Evolutionary conservation across 164 flowering plant genomes (phyloP), one percentile per base, ranked within the genome.

Genomic region (Chloranthus sessilifolius): DNA sequence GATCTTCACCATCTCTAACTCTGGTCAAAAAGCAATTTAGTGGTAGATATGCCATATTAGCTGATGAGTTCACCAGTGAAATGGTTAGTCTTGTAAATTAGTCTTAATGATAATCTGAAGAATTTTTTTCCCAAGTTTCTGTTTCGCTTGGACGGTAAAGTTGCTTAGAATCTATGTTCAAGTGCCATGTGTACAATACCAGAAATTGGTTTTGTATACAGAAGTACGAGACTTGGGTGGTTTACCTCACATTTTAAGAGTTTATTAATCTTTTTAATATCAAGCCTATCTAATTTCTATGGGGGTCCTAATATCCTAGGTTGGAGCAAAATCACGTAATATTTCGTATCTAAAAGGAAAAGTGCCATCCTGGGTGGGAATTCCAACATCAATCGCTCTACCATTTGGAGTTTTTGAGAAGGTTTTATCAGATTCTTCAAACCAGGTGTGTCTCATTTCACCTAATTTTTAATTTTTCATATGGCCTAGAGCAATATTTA

Each of bases 361-460:
- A 76, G 82, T 89, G 9, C 90, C 95, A 38, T 78, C 95, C 43
- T 85, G 84, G 92, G 71, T 89, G 52, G 85, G 85, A 17, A 77
- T 89, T 68, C 97, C 97, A 50, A 85, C 97, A n/a, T 89, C 97
- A 37, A 80, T 89, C 60, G 97, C 97, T 31, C 70, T 89, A n/a
- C 97, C 97, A 38, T 89, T 89, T 63, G 97, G 97, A 39, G 83
- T 72, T 41, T 89, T 85, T 61, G 97, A 89, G 69, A 72, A 82
- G 53, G 92, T 83, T 63, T 81, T 89, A 58, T 74, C 89, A 30
- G 79, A 83, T 45, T 52, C 55, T 26, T 29, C 61, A 28, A 89
- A 89, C 62, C 39, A 83, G 97, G 97, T 88, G 30, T n/a, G n/a
- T n/a, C n/a, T n/a, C n/a, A n/a, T n/a, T n/a, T 15, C 27, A 31